A percentile compares a stretch with the other conserved stretches of the same genome.
phyloP scores from a whole-genome alignment of 495 filamentous ascomycete species.

The Hapsidospora chrysogenum region DNA sequence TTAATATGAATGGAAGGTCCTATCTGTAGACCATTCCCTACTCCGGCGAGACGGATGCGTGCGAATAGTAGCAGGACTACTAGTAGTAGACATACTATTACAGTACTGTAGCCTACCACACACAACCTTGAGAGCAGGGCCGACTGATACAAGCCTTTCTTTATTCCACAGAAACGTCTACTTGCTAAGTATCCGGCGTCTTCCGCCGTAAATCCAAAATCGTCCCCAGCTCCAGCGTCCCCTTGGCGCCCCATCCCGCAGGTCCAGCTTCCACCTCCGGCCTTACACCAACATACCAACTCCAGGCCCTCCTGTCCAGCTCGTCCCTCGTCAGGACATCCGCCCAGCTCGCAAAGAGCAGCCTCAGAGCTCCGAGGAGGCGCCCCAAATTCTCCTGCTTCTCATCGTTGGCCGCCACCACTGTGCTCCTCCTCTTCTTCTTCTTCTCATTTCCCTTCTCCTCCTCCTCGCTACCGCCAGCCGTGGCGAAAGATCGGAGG shows the following conservation, averaged over 20 bases:
- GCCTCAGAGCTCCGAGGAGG: constrained; percentile 47
- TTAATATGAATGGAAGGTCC: no score
- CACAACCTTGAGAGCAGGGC: no score
- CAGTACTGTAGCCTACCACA: no score
- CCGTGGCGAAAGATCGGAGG: constrained; percentile 39
- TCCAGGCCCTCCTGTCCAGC: constrained; percentile 59
- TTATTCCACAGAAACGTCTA: no score
- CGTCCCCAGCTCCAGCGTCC: constrained; percentile 42
- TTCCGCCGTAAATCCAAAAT: constrained; percentile 46
- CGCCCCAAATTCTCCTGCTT: constrained; percentile 50
- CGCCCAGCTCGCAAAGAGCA: constrained; percentile 56
- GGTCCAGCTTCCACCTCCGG: constrained; percentile 56
- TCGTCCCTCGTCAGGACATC: constrained; percentile 37
- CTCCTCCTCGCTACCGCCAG: constrained; percentile 5
- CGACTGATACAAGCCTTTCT: no score
- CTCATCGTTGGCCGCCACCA: constrained; percentile 23
- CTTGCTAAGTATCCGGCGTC: no score
- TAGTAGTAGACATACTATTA: no score
- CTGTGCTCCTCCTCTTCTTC: constrained; percentile 19
- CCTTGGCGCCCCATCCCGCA: constrained; percentile 70
- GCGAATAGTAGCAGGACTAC: no score
- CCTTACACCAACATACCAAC: constrained; percentile 60
- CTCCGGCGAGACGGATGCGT: no score
- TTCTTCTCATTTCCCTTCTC: constrained; percentile 20
- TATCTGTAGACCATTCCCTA: no score